These are phyloP conservation scores for Pseudogymnoascus sp. DNA, from an alignment of 2,329 filamentous ascomycete species.

Conservation along the genomic window DNA sequence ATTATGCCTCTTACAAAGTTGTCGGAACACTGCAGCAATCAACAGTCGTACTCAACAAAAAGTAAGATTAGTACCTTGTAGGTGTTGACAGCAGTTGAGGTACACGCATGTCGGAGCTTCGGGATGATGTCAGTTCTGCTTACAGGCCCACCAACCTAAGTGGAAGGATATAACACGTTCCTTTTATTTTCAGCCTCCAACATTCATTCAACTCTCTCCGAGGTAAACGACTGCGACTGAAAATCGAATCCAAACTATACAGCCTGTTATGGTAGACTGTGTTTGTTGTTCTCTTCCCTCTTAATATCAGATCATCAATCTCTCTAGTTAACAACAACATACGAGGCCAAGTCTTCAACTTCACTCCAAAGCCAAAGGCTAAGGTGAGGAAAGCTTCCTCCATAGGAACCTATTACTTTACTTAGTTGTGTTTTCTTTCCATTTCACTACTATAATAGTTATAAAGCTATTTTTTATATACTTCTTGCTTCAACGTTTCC, in stretches of 20 bases:
- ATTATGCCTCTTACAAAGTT: background rate
- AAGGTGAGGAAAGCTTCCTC: background rate
- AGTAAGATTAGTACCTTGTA: background rate
- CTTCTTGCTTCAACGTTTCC: background rate
- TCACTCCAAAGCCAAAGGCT: background rate
- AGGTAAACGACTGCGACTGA: background rate
- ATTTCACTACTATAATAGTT: background rate
- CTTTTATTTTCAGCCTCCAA: background rate
- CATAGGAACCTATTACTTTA: background rate
- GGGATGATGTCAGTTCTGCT: constrained; percentile 3
- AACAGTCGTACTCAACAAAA: background rate
- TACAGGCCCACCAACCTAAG: background rate
- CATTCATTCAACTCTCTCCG: background rate
- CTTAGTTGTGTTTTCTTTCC: background rate
- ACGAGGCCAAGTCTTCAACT: background rate
- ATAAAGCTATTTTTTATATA: background rate
- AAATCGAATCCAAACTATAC: too few species aligned
- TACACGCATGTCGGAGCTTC: background rate
- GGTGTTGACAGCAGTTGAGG: background rate
- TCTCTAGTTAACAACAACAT: background rate
- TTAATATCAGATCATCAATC: too few species aligned
- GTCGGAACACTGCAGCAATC: background rate
- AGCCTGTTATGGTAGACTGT: background rate
- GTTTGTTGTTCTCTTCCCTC: background rate
- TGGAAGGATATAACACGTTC: background rate